Conservation (phyloP, 129 eudicot species). For the Pseudognaphalium luteoalbum region DNA sequence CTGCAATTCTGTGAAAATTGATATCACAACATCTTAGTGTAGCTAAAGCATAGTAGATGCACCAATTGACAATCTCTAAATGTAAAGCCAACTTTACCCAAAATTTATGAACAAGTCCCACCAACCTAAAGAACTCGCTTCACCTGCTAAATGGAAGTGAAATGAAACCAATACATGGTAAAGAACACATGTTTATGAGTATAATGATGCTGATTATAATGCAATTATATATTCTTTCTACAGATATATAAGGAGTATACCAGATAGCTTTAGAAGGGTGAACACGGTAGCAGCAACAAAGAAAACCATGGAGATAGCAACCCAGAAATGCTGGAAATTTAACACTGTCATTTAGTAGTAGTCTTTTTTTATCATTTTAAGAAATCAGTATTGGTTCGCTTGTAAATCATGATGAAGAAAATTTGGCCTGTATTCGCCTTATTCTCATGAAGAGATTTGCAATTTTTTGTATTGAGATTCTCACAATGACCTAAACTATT, state of each 20-base stretch:
- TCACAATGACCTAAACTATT: too few relatives aligned
- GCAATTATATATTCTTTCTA: too few relatives aligned
- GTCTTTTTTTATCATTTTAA: too few relatives aligned
- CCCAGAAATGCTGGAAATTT: background rate
- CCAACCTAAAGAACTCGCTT: background rate
- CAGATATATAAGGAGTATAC: background rate
- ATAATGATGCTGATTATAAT: too few relatives aligned
- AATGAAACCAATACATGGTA: background rate
- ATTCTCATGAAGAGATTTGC: too few relatives aligned
- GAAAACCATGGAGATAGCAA: constrained; percentile 10
- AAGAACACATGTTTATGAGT: background rate
- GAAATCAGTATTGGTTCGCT: too few relatives aligned
- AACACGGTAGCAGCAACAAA: background rate
- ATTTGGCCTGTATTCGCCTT: too few relatives aligned
- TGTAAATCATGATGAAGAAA: too few relatives aligned
- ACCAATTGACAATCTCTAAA: background rate
- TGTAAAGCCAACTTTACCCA: constrained; percentile 1
- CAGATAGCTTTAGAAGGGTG: constrained; percentile 6
- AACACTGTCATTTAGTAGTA: background rate
- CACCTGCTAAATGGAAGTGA: background rate
- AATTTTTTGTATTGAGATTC: too few relatives aligned
- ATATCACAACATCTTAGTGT: background rate
- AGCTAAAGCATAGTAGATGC: background rate
- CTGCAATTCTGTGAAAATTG: constrained; percentile 61
- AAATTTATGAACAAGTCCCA: background rate